Percentiles rank a stretch among this genome's conserved stretches.
Evolutionary conservation across 805 yeast species (phyloP).

Genomic region (Candida parachauliodes): DNA sequence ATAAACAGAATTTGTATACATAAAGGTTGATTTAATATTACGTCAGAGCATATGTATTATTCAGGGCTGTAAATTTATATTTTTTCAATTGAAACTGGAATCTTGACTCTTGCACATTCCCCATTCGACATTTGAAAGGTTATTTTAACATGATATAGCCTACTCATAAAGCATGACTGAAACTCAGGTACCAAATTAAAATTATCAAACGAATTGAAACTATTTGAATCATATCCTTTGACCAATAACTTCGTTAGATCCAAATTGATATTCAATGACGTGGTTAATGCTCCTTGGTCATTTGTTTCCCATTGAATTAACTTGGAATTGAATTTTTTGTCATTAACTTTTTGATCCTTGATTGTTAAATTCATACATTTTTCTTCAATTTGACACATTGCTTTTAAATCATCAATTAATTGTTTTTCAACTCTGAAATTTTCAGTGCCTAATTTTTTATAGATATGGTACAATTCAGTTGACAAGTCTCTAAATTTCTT

Average conservation of each 20-base stretch:
- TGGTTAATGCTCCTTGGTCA: conserved; percentile 3
- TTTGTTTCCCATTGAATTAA: conserved; percentile 2
- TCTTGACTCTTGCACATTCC: conserved; percentile 20
- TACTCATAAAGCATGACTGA: conserved; percentile 30
- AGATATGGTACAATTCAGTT: conserved; percentile 16
- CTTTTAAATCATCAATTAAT: conserved; percentile 26
- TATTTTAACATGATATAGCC: conserved; percentile 30
- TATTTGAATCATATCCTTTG: conserved; percentile 13
- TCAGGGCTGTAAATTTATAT: not conserved
- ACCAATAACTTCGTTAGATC: conserved; percentile 13
- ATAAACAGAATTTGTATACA: not conserved
- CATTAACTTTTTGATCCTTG: conserved; percentile 13
- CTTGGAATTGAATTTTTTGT: conserved; percentile 7
- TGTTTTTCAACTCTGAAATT: conserved; percentile 26
- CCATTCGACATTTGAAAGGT: conserved; percentile 18
- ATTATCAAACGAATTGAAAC: conserved; percentile 16
- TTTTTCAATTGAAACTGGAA: conserved; percentile 29
- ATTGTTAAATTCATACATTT: conserved; percentile 24
- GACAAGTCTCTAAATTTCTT: conserved; percentile 19
- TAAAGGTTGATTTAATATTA: not conserved
- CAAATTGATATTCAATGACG: conserved; percentile 14
- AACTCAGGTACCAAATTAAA: conserved; percentile 35
- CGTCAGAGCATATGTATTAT: not conserved
- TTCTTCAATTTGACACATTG: conserved; percentile 23
- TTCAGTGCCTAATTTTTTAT: conserved; percentile 19